These are phyloP conservation scores for Hypoxylon sp. DNA, from an alignment of 2,329 filamentous ascomycete genomes.

Conservation along the genomic window DNA sequence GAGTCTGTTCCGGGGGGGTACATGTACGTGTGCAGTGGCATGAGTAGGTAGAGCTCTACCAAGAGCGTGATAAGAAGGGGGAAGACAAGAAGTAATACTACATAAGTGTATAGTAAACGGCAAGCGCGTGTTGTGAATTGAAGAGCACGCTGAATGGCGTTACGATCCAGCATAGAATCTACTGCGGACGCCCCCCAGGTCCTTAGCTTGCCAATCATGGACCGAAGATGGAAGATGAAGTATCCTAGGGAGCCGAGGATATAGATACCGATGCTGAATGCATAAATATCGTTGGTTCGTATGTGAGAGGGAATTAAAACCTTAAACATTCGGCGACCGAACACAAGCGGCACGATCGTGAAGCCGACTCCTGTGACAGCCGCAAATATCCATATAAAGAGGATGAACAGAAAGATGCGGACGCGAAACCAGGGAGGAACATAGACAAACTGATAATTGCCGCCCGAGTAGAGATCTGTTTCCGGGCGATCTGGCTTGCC, in stretches of 20 bases:
- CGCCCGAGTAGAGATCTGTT: constrained; percentile 67
- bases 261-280: constrained; percentile 92
- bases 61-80: constrained; percentile 84
- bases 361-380: constrained; percentile 87
- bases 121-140: constrained; percentile 54
- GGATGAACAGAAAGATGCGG: constrained; percentile 87
- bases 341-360: constrained; percentile 87
- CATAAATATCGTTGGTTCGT: constrained; percentile 94
- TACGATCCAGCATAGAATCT: constrained; percentile 52
- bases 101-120: constrained; percentile 80
- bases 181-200: constrained; percentile 52
- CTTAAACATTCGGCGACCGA: constrained; percentile 85
- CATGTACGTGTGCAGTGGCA: constrained; percentile 88
- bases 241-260: constrained; percentile 80
- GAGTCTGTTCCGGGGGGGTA: constrained; percentile 55
- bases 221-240: constrained; percentile 66
- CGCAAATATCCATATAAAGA: constrained; percentile 94
- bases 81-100: constrained; percentile 81
- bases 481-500: constrained; percentile 71
- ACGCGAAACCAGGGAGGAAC: constrained; percentile 87
- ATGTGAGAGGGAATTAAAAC: constrained; percentile 78
- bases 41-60: constrained; percentile 88
- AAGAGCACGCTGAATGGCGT: constrained; percentile 53
- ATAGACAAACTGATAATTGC: constrained; percentile 80
- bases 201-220: constrained; percentile 56